A percentile compares a stretch with the other conserved stretches of the same genome.
phyloP scores from a whole-genome alignment of 495 filamentous ascomycete genomes.

The Aspergillus hancockii region DNA sequence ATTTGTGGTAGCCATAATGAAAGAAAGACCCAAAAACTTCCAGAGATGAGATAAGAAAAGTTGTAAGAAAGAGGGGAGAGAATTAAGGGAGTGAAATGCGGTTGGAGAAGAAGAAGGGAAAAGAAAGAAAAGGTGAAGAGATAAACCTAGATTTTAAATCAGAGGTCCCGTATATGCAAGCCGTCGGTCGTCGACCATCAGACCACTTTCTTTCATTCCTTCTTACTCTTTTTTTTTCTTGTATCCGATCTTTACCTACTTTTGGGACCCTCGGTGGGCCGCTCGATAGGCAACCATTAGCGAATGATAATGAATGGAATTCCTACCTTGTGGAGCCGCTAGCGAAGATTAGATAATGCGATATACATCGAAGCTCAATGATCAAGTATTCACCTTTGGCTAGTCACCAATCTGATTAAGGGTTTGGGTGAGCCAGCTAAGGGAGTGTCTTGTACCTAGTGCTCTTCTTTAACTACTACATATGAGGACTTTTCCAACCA shows the following conservation, averaged over 20 bases:
- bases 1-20: constrained; percentile 60
- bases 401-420: background rate
- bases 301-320: background rate
- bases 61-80: constrained; percentile 5
- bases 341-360: background rate
- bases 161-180: constrained; percentile 5
- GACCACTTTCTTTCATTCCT: constrained; percentile 10
- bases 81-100: constrained; percentile 9
- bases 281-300: background rate
- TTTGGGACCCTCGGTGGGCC: background rate
- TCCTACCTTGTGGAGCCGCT: background rate
- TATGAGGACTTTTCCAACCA: background rate
- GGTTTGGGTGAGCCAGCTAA: background rate
- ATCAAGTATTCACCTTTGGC: background rate
- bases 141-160: constrained; percentile 3
- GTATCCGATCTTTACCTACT: background rate
- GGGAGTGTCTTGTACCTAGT: background rate
- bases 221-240: background rate
- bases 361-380: background rate
- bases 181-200: constrained; percentile 10
- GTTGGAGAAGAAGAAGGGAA: background rate
- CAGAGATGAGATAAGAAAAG: constrained; percentile 1
- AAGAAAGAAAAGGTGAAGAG: background rate
- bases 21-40: constrained; percentile 6
- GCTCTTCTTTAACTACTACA: background rate